phyloP scores from a whole-genome alignment of 2,329 filamentous ascomycete species.

The Sporothrix protearum region DNA sequence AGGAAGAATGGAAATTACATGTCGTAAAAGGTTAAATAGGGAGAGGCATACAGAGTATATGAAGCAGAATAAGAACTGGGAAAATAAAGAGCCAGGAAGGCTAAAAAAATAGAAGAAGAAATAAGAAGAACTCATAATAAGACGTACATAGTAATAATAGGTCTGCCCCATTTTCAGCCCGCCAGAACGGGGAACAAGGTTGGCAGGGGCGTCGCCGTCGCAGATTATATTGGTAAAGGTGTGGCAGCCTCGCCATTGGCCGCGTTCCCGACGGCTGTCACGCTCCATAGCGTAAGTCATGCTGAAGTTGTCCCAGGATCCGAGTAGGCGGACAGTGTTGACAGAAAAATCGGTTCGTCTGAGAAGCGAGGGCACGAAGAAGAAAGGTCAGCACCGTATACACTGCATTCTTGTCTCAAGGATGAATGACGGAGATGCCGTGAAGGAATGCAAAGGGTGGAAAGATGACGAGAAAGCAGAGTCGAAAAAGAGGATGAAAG shows the following conservation, averaged over 20 bases:
- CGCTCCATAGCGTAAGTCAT: conserved; percentile 75
- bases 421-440: background rate
- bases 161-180: conserved; percentile 88
- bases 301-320: conserved; percentile 94
- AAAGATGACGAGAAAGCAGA: conserved; percentile 5
- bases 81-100: conserved; percentile 12
- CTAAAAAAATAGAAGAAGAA: background rate
- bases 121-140: background rate
- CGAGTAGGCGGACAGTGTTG: conserved; percentile 72
- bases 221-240: conserved; percentile 80
- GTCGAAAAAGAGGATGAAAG: background rate
- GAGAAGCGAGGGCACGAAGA: conserved; percentile 19
- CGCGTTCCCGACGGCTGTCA: conserved; percentile 68
- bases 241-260: conserved; percentile 84
- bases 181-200: conserved; percentile 61
- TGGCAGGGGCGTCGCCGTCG: conserved; percentile 59
- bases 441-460: background rate
- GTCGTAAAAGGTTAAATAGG: background rate
- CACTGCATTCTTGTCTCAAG: background rate
- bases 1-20: background rate
- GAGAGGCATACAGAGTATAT: background rate
- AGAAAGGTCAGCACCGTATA: conserved; percentile 16
- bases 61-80: conserved; percentile 6
- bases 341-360: conserved; percentile 60
- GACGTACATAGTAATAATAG: conserved; percentile 91